Base-by-base conservation (phyloP, 805 yeast genomes). In the Torulaspora delbrueckii region DNA sequence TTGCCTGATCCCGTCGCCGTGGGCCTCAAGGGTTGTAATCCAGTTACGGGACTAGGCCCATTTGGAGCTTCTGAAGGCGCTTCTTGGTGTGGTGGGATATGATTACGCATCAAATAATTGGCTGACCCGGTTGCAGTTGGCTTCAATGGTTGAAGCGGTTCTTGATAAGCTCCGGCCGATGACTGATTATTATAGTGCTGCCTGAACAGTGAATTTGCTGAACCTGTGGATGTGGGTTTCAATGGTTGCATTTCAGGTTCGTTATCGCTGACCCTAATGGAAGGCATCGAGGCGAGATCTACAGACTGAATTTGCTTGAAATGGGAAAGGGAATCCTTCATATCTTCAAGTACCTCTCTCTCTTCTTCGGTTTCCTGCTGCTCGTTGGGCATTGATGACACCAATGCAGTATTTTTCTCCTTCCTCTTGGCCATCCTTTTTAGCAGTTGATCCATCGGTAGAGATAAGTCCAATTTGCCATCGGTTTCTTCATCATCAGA, bases 381-480 rank as follows among this genome's bases (percentile, higher is more conserved):
- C 36, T 62, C 64, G 13, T 47, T 56, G 2, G 68, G 67, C 27
- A 62, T 50, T n/a, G 48, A 48, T 4, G 66, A 58, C n/a, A 64
- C 62, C 24, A 64, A 42, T 2, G 62, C 59, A 8, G 54, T 47
- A 26, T 57, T 58, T 6, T 46, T 37, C 36, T 53, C 42, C 30
- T 55, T 56, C 25, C 58, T 46, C 35, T 63, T 54, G 13, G 70
- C 68, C 54, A 80, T 62, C 44, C 71, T 72, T 43, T 69, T 68
- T 36, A 86, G 56, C 24, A 86, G 62, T 59, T 85, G 87, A 56
- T 82, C 86, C 95, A 86, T 86, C 5, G 93, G 90, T 16, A 85
- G 66, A 1, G 84, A 74, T 42, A 76, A 68, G 58, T 85, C 91
- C 23, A 84, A 53, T 23, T 62, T 58, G 19, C 52, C 51, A 18